Percentiles rank a stretch among this genome's conserved stretches.
These are phyloP conservation scores for Myrmaecium sp. DNA, from an alignment of 2,329 filamentous ascomycete genomes.

Conservation along the genomic window DNA sequence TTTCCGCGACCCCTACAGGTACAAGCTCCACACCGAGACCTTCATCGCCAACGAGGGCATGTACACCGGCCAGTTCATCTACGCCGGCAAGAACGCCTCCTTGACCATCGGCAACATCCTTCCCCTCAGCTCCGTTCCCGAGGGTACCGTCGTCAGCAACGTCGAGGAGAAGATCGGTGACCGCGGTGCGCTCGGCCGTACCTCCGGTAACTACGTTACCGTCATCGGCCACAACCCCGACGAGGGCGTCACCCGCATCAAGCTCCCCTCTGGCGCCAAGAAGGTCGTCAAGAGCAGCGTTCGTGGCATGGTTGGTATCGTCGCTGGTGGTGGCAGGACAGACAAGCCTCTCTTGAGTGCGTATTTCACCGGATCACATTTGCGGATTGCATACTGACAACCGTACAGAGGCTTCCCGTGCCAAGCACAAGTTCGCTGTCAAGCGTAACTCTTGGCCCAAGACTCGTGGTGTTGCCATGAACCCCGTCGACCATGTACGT, in stretches of 20 bases:
- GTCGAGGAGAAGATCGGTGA: slow-evolving; percentile 98
- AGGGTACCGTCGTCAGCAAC: slow-evolving; percentile 98
- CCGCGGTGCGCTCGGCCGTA: slow-evolving; percentile 89
- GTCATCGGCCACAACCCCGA: slow-evolving; percentile 36
- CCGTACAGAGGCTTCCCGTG: slow-evolving; percentile 79
- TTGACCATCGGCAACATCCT: slow-evolving; percentile 97
- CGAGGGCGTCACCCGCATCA: slow-evolving; percentile 98
- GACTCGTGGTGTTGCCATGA: slow-evolving; percentile 99
- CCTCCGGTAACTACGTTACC: slow-evolving; percentile 98
- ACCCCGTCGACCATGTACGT: slow-evolving; percentile 88
- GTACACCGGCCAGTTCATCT: slow-evolving; percentile 99
- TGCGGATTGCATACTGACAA: slow-evolving; percentile 22
- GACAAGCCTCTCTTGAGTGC: slow-evolving; percentile 96
- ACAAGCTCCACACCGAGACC: slow-evolving; percentile 94
- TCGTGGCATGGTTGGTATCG: slow-evolving; percentile 98
- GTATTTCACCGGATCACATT: slow-evolving; percentile 23
- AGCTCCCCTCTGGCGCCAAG: slow-evolving; percentile 98
- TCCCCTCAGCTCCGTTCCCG: slow-evolving; percentile 81
- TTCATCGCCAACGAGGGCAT: slow-evolving; percentile 99
- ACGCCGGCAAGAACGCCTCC: slow-evolving; percentile 96
- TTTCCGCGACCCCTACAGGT: slow-evolving; percentile 97
- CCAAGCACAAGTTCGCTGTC: slow-evolving; percentile 99
- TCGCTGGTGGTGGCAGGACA: slow-evolving; percentile 97
- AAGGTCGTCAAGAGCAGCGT: slow-evolving; percentile 88
- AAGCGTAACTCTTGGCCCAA: slow-evolving; percentile 99